These are phyloP conservation scores for Tillandsia fasciculata DNA, from an alignment of 176 grass and related monocot species.

Conservation along the genomic window DNA sequence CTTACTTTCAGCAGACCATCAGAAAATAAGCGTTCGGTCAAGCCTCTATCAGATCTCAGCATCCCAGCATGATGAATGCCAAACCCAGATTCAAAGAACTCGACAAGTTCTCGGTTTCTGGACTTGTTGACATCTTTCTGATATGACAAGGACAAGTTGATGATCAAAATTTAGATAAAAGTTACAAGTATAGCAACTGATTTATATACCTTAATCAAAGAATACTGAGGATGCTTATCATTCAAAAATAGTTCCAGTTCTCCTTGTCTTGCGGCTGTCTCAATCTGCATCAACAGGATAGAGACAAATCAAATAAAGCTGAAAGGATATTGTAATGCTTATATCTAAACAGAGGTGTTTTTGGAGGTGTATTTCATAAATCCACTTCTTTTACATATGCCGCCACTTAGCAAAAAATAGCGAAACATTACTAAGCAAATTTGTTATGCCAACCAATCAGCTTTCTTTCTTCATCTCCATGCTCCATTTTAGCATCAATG, in stretches of 20 bases:
- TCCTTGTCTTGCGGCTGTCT: constrained; percentile 60
- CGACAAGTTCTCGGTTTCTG: constrained; percentile 76
- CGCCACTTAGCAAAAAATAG: not conserved
- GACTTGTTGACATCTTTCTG: constrained; percentile 93
- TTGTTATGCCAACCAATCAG: not conserved
- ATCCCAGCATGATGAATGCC: constrained; percentile 97
- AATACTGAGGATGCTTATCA: constrained; percentile 68
- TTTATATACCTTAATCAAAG: constrained; percentile 59
- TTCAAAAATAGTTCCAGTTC: constrained; percentile 68
- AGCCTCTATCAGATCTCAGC: constrained; percentile 81
- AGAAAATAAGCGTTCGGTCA: constrained; percentile 85
- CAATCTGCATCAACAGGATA: constrained; percentile 40
- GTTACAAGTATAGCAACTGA: constrained; percentile 13
- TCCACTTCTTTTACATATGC: not conserved
- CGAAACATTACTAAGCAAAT: not conserved
- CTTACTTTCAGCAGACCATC: constrained; percentile 73
- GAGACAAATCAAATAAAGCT: not conserved
- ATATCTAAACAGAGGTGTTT: not conserved
- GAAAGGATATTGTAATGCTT: not conserved
- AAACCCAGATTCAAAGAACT: constrained; percentile 93
- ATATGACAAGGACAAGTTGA: constrained; percentile 24
- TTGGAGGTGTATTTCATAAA: not conserved
- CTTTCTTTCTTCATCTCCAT: no score
- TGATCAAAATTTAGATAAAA: constrained; percentile 17
- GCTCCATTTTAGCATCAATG: no score